Percentiles rank a stretch among this genome's conserved stretches.
Conservation (phyloP, 2,329 filamentous ascomycete genomes). For the Paecilomyces sp. region DNA sequence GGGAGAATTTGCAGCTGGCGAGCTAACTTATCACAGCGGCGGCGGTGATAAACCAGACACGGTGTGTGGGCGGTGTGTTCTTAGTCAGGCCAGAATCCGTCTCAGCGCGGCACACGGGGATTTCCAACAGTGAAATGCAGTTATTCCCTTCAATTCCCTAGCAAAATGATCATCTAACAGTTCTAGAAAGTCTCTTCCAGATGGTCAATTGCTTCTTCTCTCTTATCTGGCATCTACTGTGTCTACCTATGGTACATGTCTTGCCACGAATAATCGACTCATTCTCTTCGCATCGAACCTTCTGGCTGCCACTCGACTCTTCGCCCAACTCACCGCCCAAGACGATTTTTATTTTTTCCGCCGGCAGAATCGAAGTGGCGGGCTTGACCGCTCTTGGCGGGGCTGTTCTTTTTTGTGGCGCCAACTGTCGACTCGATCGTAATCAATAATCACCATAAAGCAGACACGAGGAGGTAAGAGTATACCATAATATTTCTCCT, state of each 20-base stretch:
- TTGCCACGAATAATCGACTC: neutral
- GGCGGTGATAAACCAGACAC: conserved; percentile 16
- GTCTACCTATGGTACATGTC: neutral
- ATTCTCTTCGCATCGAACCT: conserved; percentile 25
- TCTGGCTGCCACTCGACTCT: conserved; percentile 28
- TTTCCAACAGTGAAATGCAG: too few relatives aligned
- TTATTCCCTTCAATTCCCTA: too few relatives aligned
- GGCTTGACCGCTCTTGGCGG: conserved; percentile 20
- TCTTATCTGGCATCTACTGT: too few relatives aligned
- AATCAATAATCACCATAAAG: neutral
- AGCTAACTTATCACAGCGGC: conserved; percentile 20
- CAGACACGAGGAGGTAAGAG: too few relatives aligned
- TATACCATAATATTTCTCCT: neutral
- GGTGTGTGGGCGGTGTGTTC: conserved; percentile 12
- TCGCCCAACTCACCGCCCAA: conserved; percentile 5
- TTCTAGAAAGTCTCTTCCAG: too few relatives aligned
- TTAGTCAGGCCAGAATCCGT: too few relatives aligned
- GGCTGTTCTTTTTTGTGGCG: conserved; percentile 1
- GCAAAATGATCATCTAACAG: too few relatives aligned
- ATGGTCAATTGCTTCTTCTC: too few relatives aligned
- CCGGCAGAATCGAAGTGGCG: conserved; percentile 7
- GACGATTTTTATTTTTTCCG: neutral
- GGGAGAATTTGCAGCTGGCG: conserved; percentile 32
- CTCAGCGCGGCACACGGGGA: too few relatives aligned
- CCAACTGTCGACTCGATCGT: neutral